Evolutionary conservation across 352 stramenopile genomes (phyloP), one percentile per base, ranked within the genome.

Genomic region (Phytophthora hibernalis): DNA sequence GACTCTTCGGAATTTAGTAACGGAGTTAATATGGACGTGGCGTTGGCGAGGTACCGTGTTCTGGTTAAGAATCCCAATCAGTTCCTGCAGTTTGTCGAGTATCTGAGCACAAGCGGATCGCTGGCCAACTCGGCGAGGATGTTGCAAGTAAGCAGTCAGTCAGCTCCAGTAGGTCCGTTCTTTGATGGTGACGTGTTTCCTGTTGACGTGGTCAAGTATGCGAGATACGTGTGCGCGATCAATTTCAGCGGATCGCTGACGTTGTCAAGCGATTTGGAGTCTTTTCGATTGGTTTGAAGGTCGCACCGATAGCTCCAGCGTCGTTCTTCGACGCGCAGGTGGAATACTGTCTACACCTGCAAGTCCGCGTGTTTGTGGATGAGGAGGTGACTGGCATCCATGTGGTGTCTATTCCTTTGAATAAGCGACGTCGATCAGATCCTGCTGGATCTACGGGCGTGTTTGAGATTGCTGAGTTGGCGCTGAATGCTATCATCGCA

Each of bases 61-160:
- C 52, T 70, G 12, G 12, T 76, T 0, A 26, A 52, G 7, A 26
- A 76, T 13, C 42, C 53, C 1, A 30, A 18, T 2, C 56, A 73
- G 42, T 73, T 76, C 35, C 57, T 73, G 57, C 57, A 65, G 18
- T 76, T 76, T 20, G 58, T 70, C 15, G 68, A 70, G 28, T 73
- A 44, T 48, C 53, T 76, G 42, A 62, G 35, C 22, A 65, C 43
- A 10, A 70, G 42, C 28, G 63, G 58, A 9, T 76, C 68, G 1
- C 16, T 73, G 33, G 37, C n/a, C 1, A 64, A 59, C 21, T 56
- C 68, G 40, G 52, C 51, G 16, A 65, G 43, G 33, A 69, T 73
- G 57, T 12, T 76, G 21, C 30, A 62, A 18, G 57, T 43, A 9
- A 51, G 13, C 26, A 37, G 15, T 12, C 35, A 51, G 10, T 31